These are phyloP conservation scores for Fomitopsis palustris DNA, from an alignment of 1,284 basidiomycete species.

Conservation along the genomic window DNA sequence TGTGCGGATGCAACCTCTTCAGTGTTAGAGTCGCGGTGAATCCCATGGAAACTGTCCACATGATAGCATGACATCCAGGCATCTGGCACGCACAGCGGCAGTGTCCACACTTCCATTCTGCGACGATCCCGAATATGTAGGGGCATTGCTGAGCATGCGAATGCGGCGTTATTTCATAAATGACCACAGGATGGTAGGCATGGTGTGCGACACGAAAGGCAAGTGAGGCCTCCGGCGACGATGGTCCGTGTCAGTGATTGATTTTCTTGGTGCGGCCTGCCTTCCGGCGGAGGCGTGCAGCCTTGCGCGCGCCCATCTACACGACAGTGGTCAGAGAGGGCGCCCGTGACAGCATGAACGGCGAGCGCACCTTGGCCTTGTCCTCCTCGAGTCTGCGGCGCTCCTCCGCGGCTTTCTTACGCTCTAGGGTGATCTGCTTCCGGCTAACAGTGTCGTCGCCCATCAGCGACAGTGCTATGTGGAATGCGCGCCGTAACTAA, in stretches of 20 bases:
- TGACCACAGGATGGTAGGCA: neutral
- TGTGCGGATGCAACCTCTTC: too few species aligned
- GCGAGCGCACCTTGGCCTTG: constrained; percentile 55
- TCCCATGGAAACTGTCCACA: neutral
- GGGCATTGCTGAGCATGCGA: neutral
- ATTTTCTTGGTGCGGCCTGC: constrained; percentile 77
- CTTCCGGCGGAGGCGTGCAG: constrained; percentile 64
- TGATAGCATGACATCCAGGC: neutral
- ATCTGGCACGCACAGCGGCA: neutral
- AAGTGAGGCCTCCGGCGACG: neutral
- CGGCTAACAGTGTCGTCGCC: constrained; percentile 38
- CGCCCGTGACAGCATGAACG: neutral
- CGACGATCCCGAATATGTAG: neutral
- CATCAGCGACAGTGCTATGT: neutral
- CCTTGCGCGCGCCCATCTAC: constrained; percentile 77
- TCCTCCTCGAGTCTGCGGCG: constrained; percentile 66
- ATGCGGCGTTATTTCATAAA: neutral
- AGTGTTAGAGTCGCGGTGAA: neutral
- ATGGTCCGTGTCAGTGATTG: constrained; percentile 45
- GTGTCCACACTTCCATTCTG: neutral
- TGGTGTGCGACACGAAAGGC: neutral
- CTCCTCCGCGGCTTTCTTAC: constrained; percentile 70
- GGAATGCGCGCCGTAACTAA: constrained; percentile 22
- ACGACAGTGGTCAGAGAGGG: constrained; percentile 3
- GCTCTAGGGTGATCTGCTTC: constrained; percentile 62